These are phyloP conservation scores for Akanthomyces lecanii DNA, from an alignment of 2,329 filamentous ascomycete genomes.

Conservation along the genomic window DNA sequence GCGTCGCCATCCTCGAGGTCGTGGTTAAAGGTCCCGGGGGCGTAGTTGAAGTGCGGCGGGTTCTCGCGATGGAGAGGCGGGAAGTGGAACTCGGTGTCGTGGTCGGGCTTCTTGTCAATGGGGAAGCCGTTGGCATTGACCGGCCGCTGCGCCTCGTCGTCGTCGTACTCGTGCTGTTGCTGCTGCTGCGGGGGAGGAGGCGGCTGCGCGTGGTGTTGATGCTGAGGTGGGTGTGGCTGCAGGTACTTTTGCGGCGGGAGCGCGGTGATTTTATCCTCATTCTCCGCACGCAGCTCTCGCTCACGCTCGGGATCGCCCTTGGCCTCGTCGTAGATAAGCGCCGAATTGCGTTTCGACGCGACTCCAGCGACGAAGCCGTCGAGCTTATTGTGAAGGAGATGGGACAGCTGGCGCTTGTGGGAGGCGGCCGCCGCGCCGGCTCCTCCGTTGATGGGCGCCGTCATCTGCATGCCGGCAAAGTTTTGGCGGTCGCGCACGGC, in stretches of 20 bases:
- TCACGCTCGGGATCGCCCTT: slow-evolving; percentile 75
- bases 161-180: slow-evolving; percentile 34
- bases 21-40: slow-evolving; percentile 41
- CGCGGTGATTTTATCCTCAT: slow-evolving; percentile 79
- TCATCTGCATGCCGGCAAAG: slow-evolving; percentile 33
- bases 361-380: slow-evolving; percentile 85
- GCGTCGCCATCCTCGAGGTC: slow-evolving; percentile 18
- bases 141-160: slow-evolving; percentile 45
- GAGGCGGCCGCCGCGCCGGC: neutral
- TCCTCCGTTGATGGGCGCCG: slow-evolving; percentile 38
- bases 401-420: slow-evolving; percentile 58
- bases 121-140: slow-evolving; percentile 48
- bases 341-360: slow-evolving; percentile 80
- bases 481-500: slow-evolving; percentile 40
- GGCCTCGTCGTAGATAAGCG: slow-evolving; percentile 76
- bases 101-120: slow-evolving; percentile 37
- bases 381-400: slow-evolving; percentile 77
- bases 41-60: slow-evolving; percentile 56
- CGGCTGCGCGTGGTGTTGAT: slow-evolving; percentile 23
- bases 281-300: slow-evolving; percentile 71
- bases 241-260: slow-evolving; percentile 67
- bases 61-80: slow-evolving; percentile 48
- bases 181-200: slow-evolving; percentile 24
- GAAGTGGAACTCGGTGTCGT: slow-evolving; percentile 52
- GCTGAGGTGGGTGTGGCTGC: slow-evolving; percentile 37